Percentiles rank a stretch among this genome's conserved stretches.
Conservation (phyloP, 352 stramenopile species). For the Peronospora destructor region DNA sequence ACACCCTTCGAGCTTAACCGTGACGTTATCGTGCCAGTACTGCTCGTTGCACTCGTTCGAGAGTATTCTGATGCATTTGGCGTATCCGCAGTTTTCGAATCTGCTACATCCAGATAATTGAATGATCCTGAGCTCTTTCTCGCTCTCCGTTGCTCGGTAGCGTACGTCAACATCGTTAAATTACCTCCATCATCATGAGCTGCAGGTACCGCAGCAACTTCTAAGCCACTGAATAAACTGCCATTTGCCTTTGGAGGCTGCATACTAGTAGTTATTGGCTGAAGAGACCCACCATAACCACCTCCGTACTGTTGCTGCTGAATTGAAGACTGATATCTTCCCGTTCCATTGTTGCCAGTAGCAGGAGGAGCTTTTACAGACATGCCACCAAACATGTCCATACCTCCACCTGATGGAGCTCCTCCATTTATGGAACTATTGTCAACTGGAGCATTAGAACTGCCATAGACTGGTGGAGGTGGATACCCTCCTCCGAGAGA, state of each 20-base stretch:
- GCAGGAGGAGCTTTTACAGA: conserved; percentile 38
- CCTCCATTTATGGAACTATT: conserved; percentile 7
- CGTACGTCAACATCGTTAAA: conserved; percentile 12
- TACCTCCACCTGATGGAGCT: conserved; percentile 6
- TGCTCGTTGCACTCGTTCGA: conserved; percentile 24
- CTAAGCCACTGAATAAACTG: conserved; percentile 48
- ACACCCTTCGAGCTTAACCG: conserved; percentile 36
- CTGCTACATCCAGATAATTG: conserved; percentile 57
- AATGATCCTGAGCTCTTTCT: conserved; percentile 38
- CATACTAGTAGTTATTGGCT: neutral
- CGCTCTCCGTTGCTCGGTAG: conserved; percentile 36
- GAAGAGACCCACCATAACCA: conserved; percentile 14
- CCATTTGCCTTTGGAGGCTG: conserved; percentile 6
- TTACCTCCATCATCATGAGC: conserved; percentile 21
- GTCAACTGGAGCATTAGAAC: conserved; percentile 11
- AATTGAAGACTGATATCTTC: conserved; percentile 10
- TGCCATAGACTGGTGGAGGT: conserved; percentile 16
- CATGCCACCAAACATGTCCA: conserved; percentile 80
- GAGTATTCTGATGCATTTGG: conserved; percentile 20
- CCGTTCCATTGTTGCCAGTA: conserved; percentile 9
- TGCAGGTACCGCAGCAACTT: conserved; percentile 28
- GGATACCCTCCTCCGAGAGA: conserved; percentile 17
- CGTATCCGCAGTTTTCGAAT: conserved; percentile 6
- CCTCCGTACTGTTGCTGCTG: conserved; percentile 30
- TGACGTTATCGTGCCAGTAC: conserved; percentile 22